Evolutionary conservation across 164 flowering plant genomes (phyloP).

Genomic region (Sedum album): DNA sequence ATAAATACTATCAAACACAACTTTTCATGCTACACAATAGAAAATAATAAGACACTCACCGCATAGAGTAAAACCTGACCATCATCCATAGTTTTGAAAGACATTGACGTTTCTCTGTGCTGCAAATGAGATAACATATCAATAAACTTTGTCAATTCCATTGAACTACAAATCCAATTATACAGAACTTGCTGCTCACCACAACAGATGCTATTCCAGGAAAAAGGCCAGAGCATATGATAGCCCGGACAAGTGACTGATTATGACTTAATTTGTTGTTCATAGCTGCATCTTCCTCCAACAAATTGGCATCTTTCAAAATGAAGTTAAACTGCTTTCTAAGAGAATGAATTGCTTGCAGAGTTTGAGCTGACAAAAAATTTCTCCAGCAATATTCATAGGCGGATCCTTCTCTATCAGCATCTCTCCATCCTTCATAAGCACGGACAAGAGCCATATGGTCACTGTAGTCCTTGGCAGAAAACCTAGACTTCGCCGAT

Average conservation of each 20-base stretch:
- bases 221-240: slow-evolving; percentile 93
- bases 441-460: slow-evolving; percentile 99
- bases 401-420: slow-evolving; percentile 93
- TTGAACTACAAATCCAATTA: not conserved
- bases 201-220: slow-evolving; percentile 96
- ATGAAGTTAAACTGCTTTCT: slow-evolving; percentile 83
- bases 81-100: slow-evolving; percentile 99
- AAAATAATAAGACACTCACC: slow-evolving; percentile 35
- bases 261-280: slow-evolving; percentile 81
- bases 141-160: not conserved
- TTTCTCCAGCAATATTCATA: slow-evolving; percentile 98
- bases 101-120: slow-evolving; percentile 96
- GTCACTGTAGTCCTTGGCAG: slow-evolving; percentile 98
- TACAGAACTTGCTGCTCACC: slow-evolving; percentile 36
- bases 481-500: slow-evolving; percentile 89
- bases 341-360: slow-evolving; percentile 97
- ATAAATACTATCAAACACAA: not conserved
- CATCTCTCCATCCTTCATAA: slow-evolving; percentile 99
- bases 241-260: slow-evolving; percentile 87
- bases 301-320: slow-evolving; percentile 68
- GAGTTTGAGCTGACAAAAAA: slow-evolving; percentile 90
- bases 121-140: slow-evolving; percentile 25
- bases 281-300: slow-evolving; percentile 45
- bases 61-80: slow-evolving; percentile 88
- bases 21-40: not conserved